Evolutionary conservation across 1,139 yeast genomes (phyloP), one percentile per base, ranked within the genome.

Genomic region (Geotrichum cucujoidarum): DNA sequence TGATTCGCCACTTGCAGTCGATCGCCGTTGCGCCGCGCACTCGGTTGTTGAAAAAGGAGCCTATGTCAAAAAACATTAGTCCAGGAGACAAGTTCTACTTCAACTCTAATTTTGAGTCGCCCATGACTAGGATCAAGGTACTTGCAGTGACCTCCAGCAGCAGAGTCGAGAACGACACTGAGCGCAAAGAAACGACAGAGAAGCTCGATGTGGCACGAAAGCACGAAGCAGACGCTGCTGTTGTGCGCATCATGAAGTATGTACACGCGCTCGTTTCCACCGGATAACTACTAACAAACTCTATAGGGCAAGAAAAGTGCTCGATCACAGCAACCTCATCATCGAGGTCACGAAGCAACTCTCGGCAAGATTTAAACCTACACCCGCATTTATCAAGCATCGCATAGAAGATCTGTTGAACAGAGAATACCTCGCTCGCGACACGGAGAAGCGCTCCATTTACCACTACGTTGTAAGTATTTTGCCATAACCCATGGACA

Each of bases 11-110:
- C 54, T 67, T 92, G 50, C 87, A 86, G 61, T 87, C 97, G 1
- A 77, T 92, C 31, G 82, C 95, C 0, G 86, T 88, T 40, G 94
- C 95, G 0, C 90, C 95, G 1, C 76, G 83, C 54, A 81, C 89
- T 58, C 74, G 95, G 54, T 71, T 90, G 13, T 69, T 90, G 54
- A 70, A 73, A 21, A 90, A 89, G 60, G 70, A 65, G 21, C 97
- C 97, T 10, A 46, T 81, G 82, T 72, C 86, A 0, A 83, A 81
- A 55, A 89, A 82, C 8, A 80, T 90, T 27, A 76, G 76, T 40
- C 71, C 75, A 1, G 69, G 67, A 3, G 97, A 90, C 66, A 65
- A 65, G 16, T 90, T 92, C 61, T 69, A 72, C 27, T 73, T 92
- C 56, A 92, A 92, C 64, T 74, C 74, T 20, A 75, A 77, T 40